Evolutionary conservation across 2,329 filamentous ascomycete species (phyloP).

Genomic region (Aureobasidium pullulans): DNA sequence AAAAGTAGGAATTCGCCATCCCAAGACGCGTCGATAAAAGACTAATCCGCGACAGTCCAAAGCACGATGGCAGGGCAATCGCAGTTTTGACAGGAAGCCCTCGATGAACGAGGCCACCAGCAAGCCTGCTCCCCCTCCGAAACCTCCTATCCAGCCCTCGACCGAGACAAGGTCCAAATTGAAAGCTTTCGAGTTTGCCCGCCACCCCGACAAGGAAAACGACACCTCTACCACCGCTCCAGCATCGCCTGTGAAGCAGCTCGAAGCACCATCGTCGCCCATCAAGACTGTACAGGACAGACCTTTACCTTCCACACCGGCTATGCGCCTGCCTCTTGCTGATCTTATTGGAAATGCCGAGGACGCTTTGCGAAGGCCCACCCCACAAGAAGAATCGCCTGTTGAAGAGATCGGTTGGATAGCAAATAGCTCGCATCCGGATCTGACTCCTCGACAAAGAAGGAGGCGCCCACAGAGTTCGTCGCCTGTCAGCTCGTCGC

Average conservation of each 20-base stretch:
- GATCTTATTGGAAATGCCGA: slow-evolving; percentile 56
- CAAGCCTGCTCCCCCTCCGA: slow-evolving; percentile 18
- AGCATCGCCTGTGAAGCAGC: slow-evolving; percentile 7
- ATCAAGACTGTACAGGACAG: slow-evolving; percentile 24
- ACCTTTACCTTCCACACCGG: slow-evolving; percentile 50
- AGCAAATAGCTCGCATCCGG: slow-evolving; percentile 35
- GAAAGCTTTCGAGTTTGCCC: slow-evolving; percentile 47
- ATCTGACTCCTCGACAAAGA: slow-evolving; percentile 36
- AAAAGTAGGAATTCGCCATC: slow-evolving; percentile 28
- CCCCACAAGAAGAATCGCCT: slow-evolving; percentile 45
- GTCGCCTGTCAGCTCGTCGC: slow-evolving; percentile 34
- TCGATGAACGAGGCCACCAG: slow-evolving; percentile 1
- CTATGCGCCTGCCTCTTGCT: slow-evolving; percentile 50
- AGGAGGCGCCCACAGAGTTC: slow-evolving; percentile 41
- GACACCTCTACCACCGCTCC: neutral
- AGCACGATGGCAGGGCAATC: slow-evolving; percentile 17
- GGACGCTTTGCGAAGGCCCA: slow-evolving; percentile 41
- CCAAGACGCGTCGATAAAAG: neutral
- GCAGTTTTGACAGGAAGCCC: slow-evolving; percentile 20
- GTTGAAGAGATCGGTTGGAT: slow-evolving; percentile 57
- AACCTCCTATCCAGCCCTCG: slow-evolving; percentile 42
- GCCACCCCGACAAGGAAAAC: slow-evolving; percentile 15
- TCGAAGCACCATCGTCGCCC: slow-evolving; percentile 11
- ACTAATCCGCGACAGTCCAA: slow-evolving; percentile 9
- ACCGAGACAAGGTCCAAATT: slow-evolving; percentile 48